Conservation (phyloP, 2,329 filamentous ascomycete genomes). For the Tympanopsis confertula region DNA sequence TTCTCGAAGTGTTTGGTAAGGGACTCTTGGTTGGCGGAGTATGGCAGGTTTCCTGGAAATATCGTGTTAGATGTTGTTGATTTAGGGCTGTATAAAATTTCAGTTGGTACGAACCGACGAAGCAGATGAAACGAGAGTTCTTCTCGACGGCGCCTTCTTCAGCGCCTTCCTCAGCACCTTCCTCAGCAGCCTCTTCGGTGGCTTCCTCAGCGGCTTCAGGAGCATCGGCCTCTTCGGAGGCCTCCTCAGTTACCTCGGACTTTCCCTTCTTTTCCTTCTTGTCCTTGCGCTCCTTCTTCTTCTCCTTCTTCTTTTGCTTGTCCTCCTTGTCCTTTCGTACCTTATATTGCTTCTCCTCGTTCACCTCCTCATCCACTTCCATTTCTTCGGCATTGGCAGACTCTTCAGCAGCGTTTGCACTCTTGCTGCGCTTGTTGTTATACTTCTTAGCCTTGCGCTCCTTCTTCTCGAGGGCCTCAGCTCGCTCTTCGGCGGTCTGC, state of each 20-base stretch:
- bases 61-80: conserved; percentile 18
- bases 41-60: conserved; percentile 69
- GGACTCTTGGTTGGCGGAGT: conserved; percentile 59
- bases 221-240: conserved; percentile 2
- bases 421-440: conserved; percentile 13
- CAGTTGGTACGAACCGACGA: conserved; percentile 44
- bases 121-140: conserved; percentile 60
- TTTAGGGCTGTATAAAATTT: conserved; percentile 7
- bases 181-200: conserved; percentile 2
- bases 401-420: conserved; percentile 9
- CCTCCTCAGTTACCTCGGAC: conserved; percentile 5
- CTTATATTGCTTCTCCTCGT: conserved; percentile 20
- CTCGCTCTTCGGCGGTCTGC: too few relatives aligned
- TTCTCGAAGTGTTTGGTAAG: conserved; percentile 69
- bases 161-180: conserved; percentile 5
- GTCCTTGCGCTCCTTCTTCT: conserved; percentile 9
- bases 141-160: conserved; percentile 17
- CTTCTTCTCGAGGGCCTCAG: too few relatives aligned
- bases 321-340: conserved; percentile 7
- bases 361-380: conserved; percentile 17
- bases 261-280: conserved; percentile 15
- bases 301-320: conserved; percentile 9
- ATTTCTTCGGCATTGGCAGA: conserved; percentile 12
- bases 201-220: conserved; percentile 3
- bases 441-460: conserved; percentile 11